Evolutionary conservation across 345 rosid genomes (phyloP), one percentile per base, ranked within the genome.

Genomic region (Citrus maxima): DNA sequence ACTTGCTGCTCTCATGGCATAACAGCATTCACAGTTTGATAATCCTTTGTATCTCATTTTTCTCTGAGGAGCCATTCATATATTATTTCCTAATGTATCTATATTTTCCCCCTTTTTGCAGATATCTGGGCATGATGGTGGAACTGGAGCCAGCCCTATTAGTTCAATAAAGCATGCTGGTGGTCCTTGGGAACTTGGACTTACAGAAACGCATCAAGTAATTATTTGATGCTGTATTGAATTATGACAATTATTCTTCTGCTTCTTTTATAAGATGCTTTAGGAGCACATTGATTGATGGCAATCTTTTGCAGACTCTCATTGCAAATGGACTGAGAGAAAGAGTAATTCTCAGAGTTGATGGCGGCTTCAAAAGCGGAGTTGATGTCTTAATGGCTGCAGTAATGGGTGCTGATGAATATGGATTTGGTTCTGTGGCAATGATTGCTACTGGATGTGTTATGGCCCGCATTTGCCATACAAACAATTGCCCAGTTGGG

Each of bases 391-490:
- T 96, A 83, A 94, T 96, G 97, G 88, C 97, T 80, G 98, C 97
- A 51, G 91, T 88, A 77, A 89, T 96, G 97, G 99, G 99, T 8
- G 98, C 98, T 67, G 99, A 96, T 80, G 99, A 96, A 82, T 96
- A 90, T 83, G 99, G 99, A 42, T 96, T 96, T 89, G 98, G 99
- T 82, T 94, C 99, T 74, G 88, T 96, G 72, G 99, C 99, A 78
- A 94, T 96, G 99, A 96, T 96, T 89, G 99, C 99, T 80, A 96
- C 99, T 65, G 99, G 99, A 83, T 96, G 99, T 86, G 92, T 96
- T 75, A 95, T 93, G 98, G 99, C 99, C 70, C 99, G 99, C 80
- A 96, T 96, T 84, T 96, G 99, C 88, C 99, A 96, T 83, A 96
- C 98, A 76, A 96, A 96, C 84, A 96, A 96, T 87, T 96, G 99